Percentiles rank a stretch among this genome's conserved stretches.
phyloP scores from a whole-genome alignment of 2,329 filamentous ascomycete species.

The Furcasterigmium furcatum region DNA sequence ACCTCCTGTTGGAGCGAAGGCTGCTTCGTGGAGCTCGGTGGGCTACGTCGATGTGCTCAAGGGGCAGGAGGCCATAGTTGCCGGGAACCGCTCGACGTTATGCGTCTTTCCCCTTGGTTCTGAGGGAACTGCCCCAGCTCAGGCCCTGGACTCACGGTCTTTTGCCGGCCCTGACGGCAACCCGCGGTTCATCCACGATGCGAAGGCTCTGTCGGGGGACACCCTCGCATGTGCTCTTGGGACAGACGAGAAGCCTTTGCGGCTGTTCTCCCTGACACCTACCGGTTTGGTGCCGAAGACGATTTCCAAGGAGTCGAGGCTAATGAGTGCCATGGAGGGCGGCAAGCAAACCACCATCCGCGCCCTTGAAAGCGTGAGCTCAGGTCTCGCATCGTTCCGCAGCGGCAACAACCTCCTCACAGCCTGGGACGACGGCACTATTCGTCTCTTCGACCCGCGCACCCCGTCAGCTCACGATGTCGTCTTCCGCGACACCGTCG shows the following conservation, averaged over 20 bases:
- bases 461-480: slow-evolving; percentile 42
- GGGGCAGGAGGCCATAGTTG: slow-evolving; percentile 7
- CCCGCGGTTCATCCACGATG: slow-evolving; percentile 20
- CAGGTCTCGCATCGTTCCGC: slow-evolving; percentile 7
- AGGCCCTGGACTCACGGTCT: slow-evolving; percentile 6
- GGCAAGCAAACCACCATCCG: slow-evolving; percentile 32
- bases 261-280: slow-evolving; percentile 42
- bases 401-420: slow-evolving; percentile 40
- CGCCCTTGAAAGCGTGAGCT: slow-evolving; percentile 40
- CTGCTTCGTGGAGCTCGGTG: slow-evolving; percentile 19
- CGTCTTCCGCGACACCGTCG: slow-evolving; percentile 49
- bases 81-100: slow-evolving; percentile 10
- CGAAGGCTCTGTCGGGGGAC: slow-evolving; percentile 43
- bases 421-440: slow-evolving; percentile 51
- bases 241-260: slow-evolving; percentile 35
- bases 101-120: slow-evolving; percentile 11
- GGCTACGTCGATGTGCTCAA: slow-evolving; percentile 10
- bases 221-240: slow-evolving; percentile 43
- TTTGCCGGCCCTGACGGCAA: slow-evolving; percentile 17
- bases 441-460: slow-evolving; percentile 38
- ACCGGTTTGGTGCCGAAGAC: slow-evolving; percentile 35
- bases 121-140: not conserved
- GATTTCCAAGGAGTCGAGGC: slow-evolving; percentile 24
- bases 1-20: slow-evolving; percentile 23
- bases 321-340: slow-evolving; percentile 21